Conservation (phyloP, 2,329 filamentous ascomycete genomes). For the Periconia sp. region DNA sequence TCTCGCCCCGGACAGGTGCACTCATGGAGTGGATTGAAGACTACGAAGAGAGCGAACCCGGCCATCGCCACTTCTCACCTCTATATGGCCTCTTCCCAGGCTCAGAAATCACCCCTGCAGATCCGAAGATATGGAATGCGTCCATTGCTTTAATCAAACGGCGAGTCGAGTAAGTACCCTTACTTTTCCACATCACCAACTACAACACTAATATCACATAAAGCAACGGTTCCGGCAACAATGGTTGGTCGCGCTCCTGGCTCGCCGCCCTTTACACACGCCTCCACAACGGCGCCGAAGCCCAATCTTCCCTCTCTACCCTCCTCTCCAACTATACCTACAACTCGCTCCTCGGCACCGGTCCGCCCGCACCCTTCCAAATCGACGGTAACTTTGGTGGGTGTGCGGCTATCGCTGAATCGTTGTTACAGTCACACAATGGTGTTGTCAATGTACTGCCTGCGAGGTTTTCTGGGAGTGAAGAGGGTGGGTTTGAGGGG, state of each 20-base stretch:
- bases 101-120: not conserved
- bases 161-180: not conserved
- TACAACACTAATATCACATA: too few relatives aligned
- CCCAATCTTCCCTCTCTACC: too few relatives aligned
- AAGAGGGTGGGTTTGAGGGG: not conserved
- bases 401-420: not conserved
- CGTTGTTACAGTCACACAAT: not conserved
- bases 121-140: not conserved
- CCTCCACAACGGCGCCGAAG: too few relatives aligned
- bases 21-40: not conserved
- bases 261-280: not conserved
- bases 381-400: not conserved
- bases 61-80: not conserved
- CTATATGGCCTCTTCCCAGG: not conserved
- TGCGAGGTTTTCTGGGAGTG: not conserved
- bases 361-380: not conserved
- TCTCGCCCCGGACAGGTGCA: not conserved
- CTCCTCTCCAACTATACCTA: not conserved
- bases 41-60: not conserved
- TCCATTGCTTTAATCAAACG: not conserved
- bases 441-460: not conserved
- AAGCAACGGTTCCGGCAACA: not conserved
- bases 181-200: too few relatives aligned
- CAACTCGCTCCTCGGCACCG: not conserved
- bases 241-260: not conserved